phyloP scores from a whole-genome alignment of 495 filamentous ascomycete species.

The Glonium stellatum region DNA sequence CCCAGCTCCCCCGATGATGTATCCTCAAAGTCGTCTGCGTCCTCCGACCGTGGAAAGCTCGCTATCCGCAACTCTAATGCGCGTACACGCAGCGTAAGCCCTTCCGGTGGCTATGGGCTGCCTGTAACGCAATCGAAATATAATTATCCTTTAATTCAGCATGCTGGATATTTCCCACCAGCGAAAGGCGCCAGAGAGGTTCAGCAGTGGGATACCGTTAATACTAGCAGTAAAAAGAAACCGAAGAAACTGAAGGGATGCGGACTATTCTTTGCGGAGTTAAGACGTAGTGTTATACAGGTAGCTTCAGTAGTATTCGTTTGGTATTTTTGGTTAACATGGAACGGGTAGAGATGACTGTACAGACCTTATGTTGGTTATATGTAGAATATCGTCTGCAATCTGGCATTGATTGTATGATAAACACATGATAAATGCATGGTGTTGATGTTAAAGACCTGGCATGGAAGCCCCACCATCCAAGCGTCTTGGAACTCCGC shows the following conservation, averaged over 20 bases:
- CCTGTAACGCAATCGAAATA: slow-evolving; percentile 18
- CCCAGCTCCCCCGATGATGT: neutral
- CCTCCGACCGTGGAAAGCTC: slow-evolving; percentile 19
- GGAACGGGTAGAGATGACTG: slow-evolving; percentile 22
- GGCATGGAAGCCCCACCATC: too few relatives aligned
- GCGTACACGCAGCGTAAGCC: slow-evolving; percentile 25
- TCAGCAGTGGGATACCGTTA: slow-evolving; percentile 9
- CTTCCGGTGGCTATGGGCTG: slow-evolving; percentile 23
- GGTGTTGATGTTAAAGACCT: too few relatives aligned
- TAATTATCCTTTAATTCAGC: slow-evolving; percentile 23
- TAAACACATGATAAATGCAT: too few relatives aligned
- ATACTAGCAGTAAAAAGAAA: slow-evolving; percentile 15
- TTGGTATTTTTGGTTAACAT: slow-evolving; percentile 35
- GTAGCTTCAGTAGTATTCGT: slow-evolving; percentile 26
- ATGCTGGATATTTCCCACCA: slow-evolving; percentile 25
- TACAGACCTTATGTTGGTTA: neutral
- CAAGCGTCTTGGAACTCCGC: too few relatives aligned
- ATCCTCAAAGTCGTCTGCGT: slow-evolving; percentile 24
- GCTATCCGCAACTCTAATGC: slow-evolving; percentile 17
- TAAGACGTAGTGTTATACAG: slow-evolving; percentile 22
- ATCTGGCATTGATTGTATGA: neutral
- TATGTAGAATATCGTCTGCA: neutral
- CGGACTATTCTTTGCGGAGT: slow-evolving; percentile 24
- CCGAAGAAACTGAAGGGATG: slow-evolving; percentile 19
- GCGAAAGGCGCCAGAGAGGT: slow-evolving; percentile 8